These are phyloP conservation scores for Endocarpon pusillum DNA, from an alignment of 495 filamentous ascomycete genomes.

Conservation along the genomic window DNA sequence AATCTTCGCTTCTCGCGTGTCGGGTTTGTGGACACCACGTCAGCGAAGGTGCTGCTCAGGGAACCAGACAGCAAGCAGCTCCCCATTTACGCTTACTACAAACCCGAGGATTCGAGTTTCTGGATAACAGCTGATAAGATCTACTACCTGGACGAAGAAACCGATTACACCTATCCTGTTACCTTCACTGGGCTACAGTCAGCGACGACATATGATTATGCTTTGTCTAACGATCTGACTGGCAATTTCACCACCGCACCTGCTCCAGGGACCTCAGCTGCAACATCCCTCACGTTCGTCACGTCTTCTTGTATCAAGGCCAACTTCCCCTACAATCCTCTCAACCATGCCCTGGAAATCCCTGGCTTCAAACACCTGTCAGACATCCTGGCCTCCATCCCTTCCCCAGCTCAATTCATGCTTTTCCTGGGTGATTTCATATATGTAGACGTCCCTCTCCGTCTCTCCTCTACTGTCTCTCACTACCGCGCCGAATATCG, in stretches of 20 bases:
- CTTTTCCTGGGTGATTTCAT: conserved; percentile 98
- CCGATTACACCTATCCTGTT: conserved; percentile 64
- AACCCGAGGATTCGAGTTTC: conserved; percentile 18
- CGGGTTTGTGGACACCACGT: conserved; percentile 68
- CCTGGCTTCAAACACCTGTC: conserved; percentile 56
- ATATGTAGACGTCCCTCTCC: conserved; percentile 79
- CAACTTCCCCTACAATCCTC: conserved; percentile 70
- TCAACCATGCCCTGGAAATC: conserved; percentile 65
- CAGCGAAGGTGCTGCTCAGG: conserved; percentile 65
- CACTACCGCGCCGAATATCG: conserved; percentile 84
- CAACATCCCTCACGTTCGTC: conserved; percentile 63
- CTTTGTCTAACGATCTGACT: conserved; percentile 63
- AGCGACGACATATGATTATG: conserved; percentile 60
- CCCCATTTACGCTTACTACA: conserved; percentile 54
- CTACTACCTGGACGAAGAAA: conserved; percentile 46
- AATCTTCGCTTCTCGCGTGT: conserved; percentile 70
- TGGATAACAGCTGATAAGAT: conserved; percentile 48
- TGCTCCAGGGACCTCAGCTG: conserved; percentile 38
- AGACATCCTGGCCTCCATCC: conserved; percentile 38
- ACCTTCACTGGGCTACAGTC: conserved; percentile 35
- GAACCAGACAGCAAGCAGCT: conserved; percentile 62
- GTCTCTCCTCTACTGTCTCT: conserved; percentile 50
- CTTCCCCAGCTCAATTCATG: conserved; percentile 64
- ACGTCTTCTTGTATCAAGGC: conserved; percentile 84
- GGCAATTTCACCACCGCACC: conserved; percentile 66